Evolutionary conservation across 2,329 filamentous ascomycete species (phyloP).

Genomic region (Botrytis elliptica): DNA sequence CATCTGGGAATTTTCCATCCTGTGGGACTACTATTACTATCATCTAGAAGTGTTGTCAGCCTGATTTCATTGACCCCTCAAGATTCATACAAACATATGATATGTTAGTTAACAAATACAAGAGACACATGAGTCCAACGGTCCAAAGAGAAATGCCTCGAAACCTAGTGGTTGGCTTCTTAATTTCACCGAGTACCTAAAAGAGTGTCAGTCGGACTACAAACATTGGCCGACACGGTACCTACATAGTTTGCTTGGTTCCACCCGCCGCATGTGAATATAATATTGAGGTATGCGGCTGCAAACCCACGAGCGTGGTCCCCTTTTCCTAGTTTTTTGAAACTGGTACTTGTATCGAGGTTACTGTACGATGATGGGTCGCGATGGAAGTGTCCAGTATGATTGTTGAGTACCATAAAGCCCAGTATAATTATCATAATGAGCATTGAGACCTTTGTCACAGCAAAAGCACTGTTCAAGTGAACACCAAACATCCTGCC

Average conservation of each 20-base stretch:
- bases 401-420: constrained; percentile 22
- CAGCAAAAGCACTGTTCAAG: constrained; percentile 51
- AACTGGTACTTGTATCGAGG: constrained; percentile 21
- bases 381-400: constrained; percentile 7
- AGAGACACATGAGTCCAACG: constrained; percentile 36
- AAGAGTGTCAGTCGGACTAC: constrained; percentile 42
- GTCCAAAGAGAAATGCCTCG: constrained; percentile 26
- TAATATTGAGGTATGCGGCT: constrained; percentile 46
- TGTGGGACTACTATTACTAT: constrained; percentile 24
- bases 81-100: constrained; percentile 42
- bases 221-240: background rate
- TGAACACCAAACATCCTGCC: constrained; percentile 51
- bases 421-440: constrained; percentile 46
- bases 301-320: constrained; percentile 39
- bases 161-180: constrained; percentile 30
- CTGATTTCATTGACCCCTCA: background rate
- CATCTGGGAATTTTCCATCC: background rate
- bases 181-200: constrained; percentile 27
- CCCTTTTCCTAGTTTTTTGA: constrained; percentile 22
- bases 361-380: constrained; percentile 21
- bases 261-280: constrained; percentile 45
- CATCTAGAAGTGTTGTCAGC: constrained; percentile 29
- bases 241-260: constrained; percentile 47
- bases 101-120: constrained; percentile 44
- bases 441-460: constrained; percentile 50